Conservation (phyloP, 129 eudicot species). For the Ambrosia artemisiifolia region DNA sequence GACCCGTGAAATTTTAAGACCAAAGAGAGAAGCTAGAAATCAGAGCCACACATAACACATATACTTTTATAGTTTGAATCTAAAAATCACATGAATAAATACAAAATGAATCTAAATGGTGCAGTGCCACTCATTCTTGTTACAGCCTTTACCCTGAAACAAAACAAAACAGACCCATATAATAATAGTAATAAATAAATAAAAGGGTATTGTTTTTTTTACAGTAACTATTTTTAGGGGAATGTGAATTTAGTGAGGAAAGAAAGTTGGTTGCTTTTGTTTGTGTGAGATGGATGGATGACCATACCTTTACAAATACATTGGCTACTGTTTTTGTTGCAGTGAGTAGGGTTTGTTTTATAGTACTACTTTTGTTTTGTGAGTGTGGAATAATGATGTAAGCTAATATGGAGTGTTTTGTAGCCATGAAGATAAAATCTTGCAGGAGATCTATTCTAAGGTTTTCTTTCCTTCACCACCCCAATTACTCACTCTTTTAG, state of each 20-base stretch:
- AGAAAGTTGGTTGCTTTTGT: constrained; percentile 29
- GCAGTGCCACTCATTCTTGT: constrained; percentile 88
- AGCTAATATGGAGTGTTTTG: constrained; percentile 27
- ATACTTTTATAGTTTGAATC: background rate
- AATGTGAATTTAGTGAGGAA: constrained; percentile 20
- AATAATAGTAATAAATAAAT: background rate
- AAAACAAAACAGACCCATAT: constrained; percentile 35
- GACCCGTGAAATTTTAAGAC: constrained; percentile 35
- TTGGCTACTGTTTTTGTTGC: constrained; percentile 32
- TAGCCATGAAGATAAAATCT: constrained; percentile 17
- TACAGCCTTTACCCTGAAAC: constrained; percentile 65
- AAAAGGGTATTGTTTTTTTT: constrained; percentile 29
- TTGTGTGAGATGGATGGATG: constrained; percentile 18
- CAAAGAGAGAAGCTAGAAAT: background rate
- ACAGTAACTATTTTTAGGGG: constrained; percentile 31
- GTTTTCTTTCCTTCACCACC: background rate
- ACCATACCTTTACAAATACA: constrained; percentile 8
- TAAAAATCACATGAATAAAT: constrained; percentile 8
- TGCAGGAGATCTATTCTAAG: constrained; percentile 22
- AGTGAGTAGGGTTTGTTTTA: constrained; percentile 38
- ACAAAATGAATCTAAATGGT: constrained; percentile 27
- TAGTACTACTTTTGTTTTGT: constrained; percentile 14
- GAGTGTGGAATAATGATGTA: constrained; percentile 28
- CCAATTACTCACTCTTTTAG: background rate
- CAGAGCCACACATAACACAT: background rate